Percentiles rank a stretch among this genome's conserved stretches.
These are phyloP conservation scores for Lactifluus hygrophoroides DNA, from an alignment of 768 basidiomycete genomes.

Conservation along the genomic window DNA sequence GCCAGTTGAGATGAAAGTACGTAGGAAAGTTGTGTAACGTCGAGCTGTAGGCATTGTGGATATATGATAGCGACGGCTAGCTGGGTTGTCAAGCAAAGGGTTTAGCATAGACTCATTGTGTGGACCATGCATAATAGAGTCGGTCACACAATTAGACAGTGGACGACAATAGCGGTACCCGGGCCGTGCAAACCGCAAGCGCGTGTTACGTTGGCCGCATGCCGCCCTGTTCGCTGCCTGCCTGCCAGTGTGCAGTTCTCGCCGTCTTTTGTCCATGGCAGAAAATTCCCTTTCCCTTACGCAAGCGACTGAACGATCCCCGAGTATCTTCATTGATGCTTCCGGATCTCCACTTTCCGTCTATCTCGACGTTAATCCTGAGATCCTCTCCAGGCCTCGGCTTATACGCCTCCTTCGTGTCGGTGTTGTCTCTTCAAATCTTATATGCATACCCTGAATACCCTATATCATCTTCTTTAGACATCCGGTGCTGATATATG, in stretches of 20 bases:
- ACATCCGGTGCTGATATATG: slow-evolving; percentile 47
- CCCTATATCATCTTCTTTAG: slow-evolving; percentile 26
- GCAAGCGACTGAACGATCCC: slow-evolving; percentile 4
- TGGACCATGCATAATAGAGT: too few relatives aligned
- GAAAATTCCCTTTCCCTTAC: not conserved
- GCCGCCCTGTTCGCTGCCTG: too few relatives aligned
- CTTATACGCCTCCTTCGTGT: slow-evolving; percentile 34
- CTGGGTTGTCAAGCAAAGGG: slow-evolving; percentile 1
- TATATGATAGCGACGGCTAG: slow-evolving; percentile 5
- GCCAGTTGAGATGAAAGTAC: not conserved
- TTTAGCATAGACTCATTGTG: not conserved
- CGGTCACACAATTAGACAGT: not conserved
- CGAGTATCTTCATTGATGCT: slow-evolving; percentile 32
- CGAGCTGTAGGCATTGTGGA: not conserved
- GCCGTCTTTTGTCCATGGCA: not conserved
- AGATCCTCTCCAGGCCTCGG: slow-evolving; percentile 40
- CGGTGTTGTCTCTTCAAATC: not conserved
- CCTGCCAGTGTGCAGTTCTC: too few relatives aligned
- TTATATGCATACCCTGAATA: not conserved
- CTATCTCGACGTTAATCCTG: slow-evolving; percentile 47
- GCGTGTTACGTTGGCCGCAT: too few relatives aligned
- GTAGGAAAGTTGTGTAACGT: not conserved
- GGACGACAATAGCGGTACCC: not conserved
- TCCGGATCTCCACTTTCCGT: slow-evolving; percentile 39
- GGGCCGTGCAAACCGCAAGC: not conserved